Conservation (phyloP, 169 alveolate genomes). For the Plasmodium gallinaceum region DNA sequence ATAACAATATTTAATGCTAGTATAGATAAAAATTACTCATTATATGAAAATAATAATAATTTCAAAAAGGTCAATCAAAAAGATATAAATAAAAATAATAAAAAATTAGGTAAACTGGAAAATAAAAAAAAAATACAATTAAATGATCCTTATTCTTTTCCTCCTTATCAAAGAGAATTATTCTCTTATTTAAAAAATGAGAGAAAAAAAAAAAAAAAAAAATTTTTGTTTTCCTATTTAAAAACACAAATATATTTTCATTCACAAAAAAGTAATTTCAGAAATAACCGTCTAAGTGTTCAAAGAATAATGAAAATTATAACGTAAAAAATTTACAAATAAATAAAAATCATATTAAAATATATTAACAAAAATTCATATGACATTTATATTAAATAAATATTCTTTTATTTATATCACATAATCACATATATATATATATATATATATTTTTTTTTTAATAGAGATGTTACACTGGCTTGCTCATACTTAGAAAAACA, state of each 20-base stretch:
- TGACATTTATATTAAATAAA: not conserved
- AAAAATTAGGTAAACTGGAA: constrained; percentile 4
- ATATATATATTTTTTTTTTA: constrained; percentile 4
- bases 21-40: not conserved
- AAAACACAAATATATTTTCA: constrained; percentile 22
- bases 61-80: not conserved
- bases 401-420: constrained; percentile 1
- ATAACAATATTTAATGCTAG: not conserved
- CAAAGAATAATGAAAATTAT: constrained; percentile 57
- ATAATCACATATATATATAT: not conserved
- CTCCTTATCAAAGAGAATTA: constrained; percentile 44
- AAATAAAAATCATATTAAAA: not conserved
- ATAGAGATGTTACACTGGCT: constrained; percentile 68
- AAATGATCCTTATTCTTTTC: constrained; percentile 47
- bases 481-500: constrained; percentile 72
- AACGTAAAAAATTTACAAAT: constrained; percentile 23
- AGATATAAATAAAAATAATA: constrained; percentile 2
- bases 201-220: constrained; percentile 50
- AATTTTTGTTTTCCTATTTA: constrained; percentile 48
- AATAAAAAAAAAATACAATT: constrained; percentile 7
- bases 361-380: not conserved
- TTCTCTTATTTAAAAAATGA: constrained; percentile 28
- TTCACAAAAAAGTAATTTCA: constrained; percentile 1
- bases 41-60: not conserved
- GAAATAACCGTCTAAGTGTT: constrained; percentile 17